A percentile compares a stretch with the other conserved stretches of the same genome.
Evolutionary conservation across 305 asterid genomes (phyloP).

Genomic region (Petunia hybrid): DNA sequence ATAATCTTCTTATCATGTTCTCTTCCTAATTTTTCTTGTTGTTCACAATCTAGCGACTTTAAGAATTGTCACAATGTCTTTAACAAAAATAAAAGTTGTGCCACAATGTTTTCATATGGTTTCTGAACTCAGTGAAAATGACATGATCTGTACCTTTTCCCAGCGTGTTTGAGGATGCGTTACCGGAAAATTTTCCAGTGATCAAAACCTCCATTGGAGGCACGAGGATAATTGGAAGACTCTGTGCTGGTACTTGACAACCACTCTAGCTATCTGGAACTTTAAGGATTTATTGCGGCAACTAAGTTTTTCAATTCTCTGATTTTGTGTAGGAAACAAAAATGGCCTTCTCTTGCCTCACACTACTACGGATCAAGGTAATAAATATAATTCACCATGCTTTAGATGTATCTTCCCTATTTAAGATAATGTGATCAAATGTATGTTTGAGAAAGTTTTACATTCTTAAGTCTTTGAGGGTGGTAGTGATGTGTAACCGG

Average conservation of each 20-base stretch:
- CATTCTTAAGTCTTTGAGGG: not conserved
- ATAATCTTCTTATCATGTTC: not conserved
- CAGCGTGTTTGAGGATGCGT: conserved; percentile 86
- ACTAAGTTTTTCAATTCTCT: not conserved
- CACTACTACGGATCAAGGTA: conserved; percentile 96
- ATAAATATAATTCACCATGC: conserved; percentile 23
- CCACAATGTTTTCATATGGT: not conserved
- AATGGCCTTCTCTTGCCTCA: conserved; percentile 95
- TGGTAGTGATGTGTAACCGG: not conserved
- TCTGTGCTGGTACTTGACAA: conserved; percentile 72
- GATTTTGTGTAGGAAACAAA: conserved; percentile 72
- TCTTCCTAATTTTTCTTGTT: not conserved
- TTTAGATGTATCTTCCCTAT: not conserved
- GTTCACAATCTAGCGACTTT: not conserved
- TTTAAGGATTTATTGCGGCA: not conserved
- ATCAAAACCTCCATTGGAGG: conserved; percentile 85
- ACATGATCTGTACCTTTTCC: conserved; percentile 21
- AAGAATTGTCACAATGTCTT: not conserved
- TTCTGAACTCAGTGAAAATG: conserved; percentile 6
- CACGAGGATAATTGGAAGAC: conserved; percentile 83
- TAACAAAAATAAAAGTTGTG: not conserved
- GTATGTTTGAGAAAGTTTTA: not conserved
- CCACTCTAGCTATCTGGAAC: not conserved
- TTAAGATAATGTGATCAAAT: not conserved
- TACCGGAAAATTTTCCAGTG: conserved; percentile 84